These are phyloP conservation scores for Cavenderia fasciculata DNA, from an alignment of 78 protist species.

Conservation along the genomic window DNA sequence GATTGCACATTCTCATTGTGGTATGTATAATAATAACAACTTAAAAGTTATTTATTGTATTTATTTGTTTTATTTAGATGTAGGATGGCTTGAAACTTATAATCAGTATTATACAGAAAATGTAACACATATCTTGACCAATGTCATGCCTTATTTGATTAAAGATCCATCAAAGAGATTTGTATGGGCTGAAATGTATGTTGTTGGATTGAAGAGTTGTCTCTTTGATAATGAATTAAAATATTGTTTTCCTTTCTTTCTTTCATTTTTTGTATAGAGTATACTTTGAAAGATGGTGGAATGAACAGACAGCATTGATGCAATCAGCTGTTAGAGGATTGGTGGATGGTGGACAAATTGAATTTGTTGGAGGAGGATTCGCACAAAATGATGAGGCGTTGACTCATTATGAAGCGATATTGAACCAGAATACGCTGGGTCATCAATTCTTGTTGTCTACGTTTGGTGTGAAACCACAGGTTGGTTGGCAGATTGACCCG, in stretches of 20 bases:
- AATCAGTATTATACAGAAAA: constrained; percentile 41
- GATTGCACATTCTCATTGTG: constrained; percentile 25
- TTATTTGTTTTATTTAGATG: no score
- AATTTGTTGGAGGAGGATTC: constrained; percentile 80
- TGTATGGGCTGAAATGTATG: constrained; percentile 62
- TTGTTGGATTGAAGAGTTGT: no score
- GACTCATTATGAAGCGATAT: constrained; percentile 63
- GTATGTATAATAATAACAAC: constrained; percentile 10
- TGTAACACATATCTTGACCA: constrained; percentile 27
- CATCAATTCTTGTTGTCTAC: constrained; percentile 67
- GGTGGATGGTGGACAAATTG: constrained; percentile 9
- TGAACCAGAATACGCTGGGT: constrained; percentile 75
- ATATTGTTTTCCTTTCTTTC: no score
- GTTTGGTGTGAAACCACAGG: constrained; percentile 58
- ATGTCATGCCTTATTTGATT: constrained; percentile 14
- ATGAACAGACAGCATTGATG: constrained; percentile 19
- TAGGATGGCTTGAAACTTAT: constrained; percentile 60
- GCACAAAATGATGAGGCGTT: constrained; percentile 74
- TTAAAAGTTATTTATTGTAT: no score
- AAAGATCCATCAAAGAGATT: constrained; percentile 47
- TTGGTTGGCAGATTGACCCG: constrained; percentile 81
- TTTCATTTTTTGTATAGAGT: neutral
- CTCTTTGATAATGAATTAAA: neutral
- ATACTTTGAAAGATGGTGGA: constrained; percentile 64
- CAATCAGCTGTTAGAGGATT: constrained; percentile 32